phyloP scores from a whole-genome alignment of 2,329 filamentous ascomycete species.

The Moelleriella libera region DNA sequence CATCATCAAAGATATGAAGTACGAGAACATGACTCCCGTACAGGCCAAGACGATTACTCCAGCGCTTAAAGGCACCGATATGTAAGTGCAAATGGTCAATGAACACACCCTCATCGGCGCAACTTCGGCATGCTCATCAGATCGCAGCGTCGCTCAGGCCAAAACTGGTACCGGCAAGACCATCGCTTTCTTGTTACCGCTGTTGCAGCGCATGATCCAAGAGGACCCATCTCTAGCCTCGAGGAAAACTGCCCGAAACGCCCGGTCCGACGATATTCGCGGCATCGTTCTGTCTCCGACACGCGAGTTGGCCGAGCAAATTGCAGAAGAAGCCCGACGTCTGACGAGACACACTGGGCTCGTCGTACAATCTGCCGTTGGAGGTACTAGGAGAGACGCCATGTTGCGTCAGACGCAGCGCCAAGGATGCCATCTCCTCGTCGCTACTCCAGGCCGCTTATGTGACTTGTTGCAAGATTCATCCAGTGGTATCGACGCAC shows the following conservation, averaged over 20 bases:
- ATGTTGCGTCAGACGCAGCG: constrained; percentile 55
- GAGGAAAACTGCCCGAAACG: constrained; percentile 18
- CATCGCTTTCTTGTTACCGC: constrained; percentile 76
- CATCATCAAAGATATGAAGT: constrained; percentile 58
- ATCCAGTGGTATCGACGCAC: constrained; percentile 49
- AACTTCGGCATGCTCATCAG: constrained; percentile 4
- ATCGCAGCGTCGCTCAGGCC: constrained; percentile 68
- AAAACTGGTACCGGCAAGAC: constrained; percentile 98
- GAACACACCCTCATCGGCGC: not conserved
- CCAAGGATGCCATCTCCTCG: constrained; percentile 74
- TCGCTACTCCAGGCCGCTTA: constrained; percentile 82
- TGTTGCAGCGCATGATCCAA: constrained; percentile 64
- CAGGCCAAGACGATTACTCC: constrained; percentile 73
- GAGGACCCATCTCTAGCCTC: constrained; percentile 47
- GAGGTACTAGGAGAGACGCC: constrained; percentile 64
- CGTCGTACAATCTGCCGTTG: constrained; percentile 64
- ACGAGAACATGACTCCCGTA: constrained; percentile 84
- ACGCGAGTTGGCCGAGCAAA: constrained; percentile 69
- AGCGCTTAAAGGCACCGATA: constrained; percentile 65
- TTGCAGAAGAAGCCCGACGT: constrained; percentile 63
- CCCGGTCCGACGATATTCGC: constrained; percentile 44
- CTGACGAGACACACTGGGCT: constrained; percentile 53
- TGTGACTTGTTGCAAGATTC: constrained; percentile 65
- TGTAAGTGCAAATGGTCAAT: constrained; percentile 56
- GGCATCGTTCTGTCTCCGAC: constrained; percentile 67